Conservation (phyloP, 345 rosid species). For the Adansonia digitata region DNA sequence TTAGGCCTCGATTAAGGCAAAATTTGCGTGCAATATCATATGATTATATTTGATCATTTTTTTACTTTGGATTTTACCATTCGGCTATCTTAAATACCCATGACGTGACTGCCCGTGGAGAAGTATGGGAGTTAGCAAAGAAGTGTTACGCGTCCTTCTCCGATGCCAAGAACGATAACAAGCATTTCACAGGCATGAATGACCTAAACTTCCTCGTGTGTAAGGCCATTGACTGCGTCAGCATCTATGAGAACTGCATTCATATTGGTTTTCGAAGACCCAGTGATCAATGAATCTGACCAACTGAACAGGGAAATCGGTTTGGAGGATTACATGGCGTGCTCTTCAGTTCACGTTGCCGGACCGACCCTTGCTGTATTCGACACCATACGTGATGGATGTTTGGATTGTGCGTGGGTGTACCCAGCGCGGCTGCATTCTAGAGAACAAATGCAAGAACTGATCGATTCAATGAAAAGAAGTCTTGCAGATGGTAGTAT, state of each 20-base stretch:
- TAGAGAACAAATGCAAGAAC: constrained; percentile 57
- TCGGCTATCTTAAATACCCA: constrained; percentile 68
- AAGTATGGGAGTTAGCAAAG: constrained; percentile 59
- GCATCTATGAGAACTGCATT: constrained; percentile 57
- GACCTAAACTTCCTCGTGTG: constrained; percentile 77
- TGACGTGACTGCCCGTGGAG: constrained; percentile 43
- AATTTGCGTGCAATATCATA: background rate
- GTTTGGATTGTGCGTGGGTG: constrained; percentile 58
- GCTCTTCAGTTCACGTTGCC: constrained; percentile 66
- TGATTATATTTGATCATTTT: background rate
- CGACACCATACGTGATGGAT: constrained; percentile 58
- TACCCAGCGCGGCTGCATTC: constrained; percentile 78
- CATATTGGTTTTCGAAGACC: constrained; percentile 66
- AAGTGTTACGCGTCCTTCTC: constrained; percentile 46
- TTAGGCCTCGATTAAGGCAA: background rate
- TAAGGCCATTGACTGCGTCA: constrained; percentile 70
- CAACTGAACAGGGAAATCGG: constrained; percentile 24
- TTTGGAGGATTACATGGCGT: constrained; percentile 52
- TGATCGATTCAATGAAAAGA: constrained; percentile 47
- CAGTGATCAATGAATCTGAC: constrained; percentile 33
- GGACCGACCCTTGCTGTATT: constrained; percentile 68
- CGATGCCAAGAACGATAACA: constrained; percentile 50
- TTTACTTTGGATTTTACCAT: constrained; percentile 63
- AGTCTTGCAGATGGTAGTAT: constrained; percentile 28
- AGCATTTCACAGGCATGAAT: constrained; percentile 70